Evolutionary conservation across 139 green algal genomes (phyloP), one percentile per base, ranked within the genome.

Genomic region (Dunaliella sp.): DNA sequence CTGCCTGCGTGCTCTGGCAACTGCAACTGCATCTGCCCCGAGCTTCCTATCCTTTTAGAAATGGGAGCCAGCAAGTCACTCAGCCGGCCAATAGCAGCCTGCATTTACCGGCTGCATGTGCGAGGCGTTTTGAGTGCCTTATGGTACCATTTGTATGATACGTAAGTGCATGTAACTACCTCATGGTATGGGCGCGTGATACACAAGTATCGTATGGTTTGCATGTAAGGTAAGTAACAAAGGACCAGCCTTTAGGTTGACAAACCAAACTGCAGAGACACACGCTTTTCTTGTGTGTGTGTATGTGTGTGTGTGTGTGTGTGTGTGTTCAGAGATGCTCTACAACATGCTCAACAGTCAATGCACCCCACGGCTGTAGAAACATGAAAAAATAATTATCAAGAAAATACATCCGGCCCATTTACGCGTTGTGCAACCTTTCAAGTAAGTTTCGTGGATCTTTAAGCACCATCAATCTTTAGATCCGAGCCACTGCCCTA

Each of bases 31-130:
- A 65, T 16, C 16, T 16, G 48, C 7, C 7, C 48, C 48, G 7
- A 65, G 48, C 16, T 65, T 65, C 48, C 16, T 65, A 16, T 81
- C 34, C n/a, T 33, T 81, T 81, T 81, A n/a, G 73, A n/a, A 12
- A 28, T 2, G 76, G 76, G 76, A 16, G 76, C 76, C 30, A 81
- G 76, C 76, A 81, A 34, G n/a, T 81, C 76, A 38, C 76, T 31
- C 76, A 81, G 76, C 1, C 76, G 76, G 76, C 37, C 76, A 21
- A 33, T 37, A 28, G 76, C 12, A 34, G n/a, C n/a, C 76, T 33
- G 76, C 12, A 31, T 24, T 38, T 24, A 37, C 7, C n/a, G n/a
- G n/a, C 1, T 30, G 30, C 76, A 81, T 33, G n/a, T 37, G 28
- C n/a, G 76, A 81, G 36, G 76, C 76, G 48, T 65, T 65, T 65